These are phyloP conservation scores for Candida pini DNA, from an alignment of 805 yeast genomes.

Conservation along the genomic window DNA sequence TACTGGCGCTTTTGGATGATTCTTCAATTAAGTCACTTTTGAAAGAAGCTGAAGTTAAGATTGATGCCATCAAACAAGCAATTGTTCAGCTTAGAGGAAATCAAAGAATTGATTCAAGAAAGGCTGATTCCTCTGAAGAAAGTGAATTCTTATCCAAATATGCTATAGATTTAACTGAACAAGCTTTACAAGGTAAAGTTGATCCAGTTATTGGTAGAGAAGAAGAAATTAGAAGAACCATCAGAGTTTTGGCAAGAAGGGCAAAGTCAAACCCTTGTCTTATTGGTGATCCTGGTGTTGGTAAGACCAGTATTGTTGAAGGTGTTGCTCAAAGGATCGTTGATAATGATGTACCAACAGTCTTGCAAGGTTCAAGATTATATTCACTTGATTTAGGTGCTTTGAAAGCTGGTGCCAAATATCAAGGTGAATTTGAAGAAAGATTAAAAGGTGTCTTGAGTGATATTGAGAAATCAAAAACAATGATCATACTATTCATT, in stretches of 20 bases:
- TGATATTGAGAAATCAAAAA: slow-evolving; percentile 85
- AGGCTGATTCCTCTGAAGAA: slow-evolving; percentile 84
- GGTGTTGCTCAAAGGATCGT: slow-evolving; percentile 97
- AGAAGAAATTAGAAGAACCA: slow-evolving; percentile 94
- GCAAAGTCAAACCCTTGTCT: slow-evolving; percentile 94
- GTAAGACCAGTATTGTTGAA: slow-evolving; percentile 96
- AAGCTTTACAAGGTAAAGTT: slow-evolving; percentile 88
- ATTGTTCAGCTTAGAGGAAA: slow-evolving; percentile 79
- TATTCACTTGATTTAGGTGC: slow-evolving; percentile 94
- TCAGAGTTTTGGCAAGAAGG: slow-evolving; percentile 93
- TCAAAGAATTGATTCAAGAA: slow-evolving; percentile 87
- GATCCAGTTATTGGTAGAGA: slow-evolving; percentile 99
- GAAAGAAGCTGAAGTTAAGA: slow-evolving; percentile 63
- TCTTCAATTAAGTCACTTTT: slow-evolving; percentile 61
- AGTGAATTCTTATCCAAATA: slow-evolving; percentile 84
- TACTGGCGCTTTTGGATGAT: slow-evolving; percentile 82
- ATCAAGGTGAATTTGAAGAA: slow-evolving; percentile 98
- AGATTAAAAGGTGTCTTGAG: slow-evolving; percentile 93
- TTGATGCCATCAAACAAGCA: slow-evolving; percentile 71
- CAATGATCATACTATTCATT: slow-evolving; percentile 82
- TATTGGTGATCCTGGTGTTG: slow-evolving; percentile 99
- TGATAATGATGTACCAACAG: slow-evolving; percentile 91
- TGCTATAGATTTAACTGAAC: slow-evolving; percentile 89
- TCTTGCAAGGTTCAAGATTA: slow-evolving; percentile 72
- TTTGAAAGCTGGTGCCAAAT: slow-evolving; percentile 96